Evolutionary conservation across 2,329 filamentous ascomycete genomes (phyloP), one percentile per base, ranked within the genome.

Genomic region (Aschersonia sp.): DNA sequence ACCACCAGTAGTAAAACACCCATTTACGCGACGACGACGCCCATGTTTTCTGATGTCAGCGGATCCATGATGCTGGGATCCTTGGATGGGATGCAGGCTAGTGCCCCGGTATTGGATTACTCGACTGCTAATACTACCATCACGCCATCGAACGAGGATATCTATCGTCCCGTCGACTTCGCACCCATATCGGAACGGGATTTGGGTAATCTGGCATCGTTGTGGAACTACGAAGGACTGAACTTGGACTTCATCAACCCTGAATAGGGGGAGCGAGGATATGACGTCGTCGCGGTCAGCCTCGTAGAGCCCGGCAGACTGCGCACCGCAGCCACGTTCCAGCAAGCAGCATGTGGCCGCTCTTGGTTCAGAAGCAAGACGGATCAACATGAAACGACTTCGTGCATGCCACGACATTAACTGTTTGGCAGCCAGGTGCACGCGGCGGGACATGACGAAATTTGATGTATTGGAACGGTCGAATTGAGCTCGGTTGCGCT

Each of bases 221-320:
- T 64, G 29, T 65, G 62, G 62, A 58, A 65, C 44, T 63, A 63
- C 40, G 56, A 62, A 49, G 60, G 57, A 29, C 51, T 65, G 43
- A 58, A 64, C 44, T 54, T 64, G 40, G 51, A 55, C 44, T 64
- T 64, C 28, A 55, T 62, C 31, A 50, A 49, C n/a, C 48, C 52
- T 2, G 49, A 40, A n/a, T 43, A 43, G 28, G 48, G 46, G n/a
- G 35, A 38, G 35, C 7, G 35, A 12, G 35, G 35, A 38, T 9
- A 38, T 7, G 7, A 12, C 35, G 35, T 38, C 35, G 35, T 20
- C 35, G 12, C 12, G 35, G 32, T 38, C 35, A 3, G 35, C 35
- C 20, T 20, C 20, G 20, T 20, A 20, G 20, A 20, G 20, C 20
- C 20, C 20, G 20, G 20, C 20, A 20, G 20, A 20, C 20, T 20